A percentile compares a stretch with the other conserved stretches of the same genome.
Evolutionary conservation across 306 rosid genomes (phyloP).

Genomic region (Medicago lupulina): DNA sequence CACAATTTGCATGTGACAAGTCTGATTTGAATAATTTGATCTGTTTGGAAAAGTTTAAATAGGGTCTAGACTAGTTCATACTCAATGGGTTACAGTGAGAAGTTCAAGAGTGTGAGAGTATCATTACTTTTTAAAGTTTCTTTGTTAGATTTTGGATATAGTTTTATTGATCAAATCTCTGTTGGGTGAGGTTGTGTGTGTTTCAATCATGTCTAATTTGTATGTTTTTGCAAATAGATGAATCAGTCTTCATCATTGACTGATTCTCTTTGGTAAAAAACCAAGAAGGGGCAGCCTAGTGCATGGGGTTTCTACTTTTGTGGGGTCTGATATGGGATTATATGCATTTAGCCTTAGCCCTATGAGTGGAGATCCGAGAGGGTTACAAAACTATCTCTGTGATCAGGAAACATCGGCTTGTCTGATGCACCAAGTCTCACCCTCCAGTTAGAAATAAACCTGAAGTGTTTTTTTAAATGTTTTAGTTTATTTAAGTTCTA

Average conservation of each 20-base stretch:
- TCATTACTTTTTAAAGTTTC: slow-evolving; percentile 12
- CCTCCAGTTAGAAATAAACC: slow-evolving; percentile 4
- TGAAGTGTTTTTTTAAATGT: background rate
- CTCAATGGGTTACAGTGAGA: slow-evolving; percentile 9
- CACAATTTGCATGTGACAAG: slow-evolving; percentile 6
- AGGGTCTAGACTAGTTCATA: slow-evolving; percentile 14
- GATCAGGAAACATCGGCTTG: slow-evolving; percentile 6
- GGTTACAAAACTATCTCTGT: slow-evolving; percentile 14
- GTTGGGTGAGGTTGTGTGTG: background rate
- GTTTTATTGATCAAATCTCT: slow-evolving; percentile 29
- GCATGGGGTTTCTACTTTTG: background rate
- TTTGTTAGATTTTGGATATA: background rate
- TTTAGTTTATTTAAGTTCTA: slow-evolving; percentile 19
- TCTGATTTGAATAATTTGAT: slow-evolving; percentile 25
- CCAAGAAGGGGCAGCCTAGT: background rate
- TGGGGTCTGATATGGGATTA: slow-evolving; percentile 23
- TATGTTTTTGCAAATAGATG: slow-evolving; percentile 22
- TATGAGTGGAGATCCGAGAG: background rate
- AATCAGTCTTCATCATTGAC: background rate
- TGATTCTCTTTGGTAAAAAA: background rate
- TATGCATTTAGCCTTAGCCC: background rate
- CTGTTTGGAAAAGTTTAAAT: slow-evolving; percentile 20
- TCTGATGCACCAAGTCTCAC: slow-evolving; percentile 4
- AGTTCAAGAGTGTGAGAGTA: slow-evolving; percentile 28
- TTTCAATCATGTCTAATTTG: background rate